phyloP scores from a whole-genome alignment of 2,329 filamentous ascomycete genomes.

The Penicillium corylophilum region DNA sequence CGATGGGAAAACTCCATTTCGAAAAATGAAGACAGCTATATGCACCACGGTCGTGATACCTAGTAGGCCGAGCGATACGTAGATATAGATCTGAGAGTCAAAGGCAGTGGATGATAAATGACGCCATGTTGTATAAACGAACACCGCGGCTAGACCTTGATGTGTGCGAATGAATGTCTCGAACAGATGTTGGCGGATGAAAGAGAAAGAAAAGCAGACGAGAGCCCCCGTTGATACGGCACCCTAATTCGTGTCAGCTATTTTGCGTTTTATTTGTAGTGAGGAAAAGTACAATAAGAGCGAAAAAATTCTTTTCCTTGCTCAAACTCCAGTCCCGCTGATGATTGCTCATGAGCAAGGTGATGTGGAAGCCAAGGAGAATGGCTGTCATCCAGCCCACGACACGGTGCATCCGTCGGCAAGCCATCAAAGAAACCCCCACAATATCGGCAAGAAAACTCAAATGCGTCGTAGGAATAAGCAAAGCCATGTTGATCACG shows the following conservation, averaged over 20 bases:
- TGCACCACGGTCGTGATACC: neutral
- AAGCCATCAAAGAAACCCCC: neutral
- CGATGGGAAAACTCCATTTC: neutral
- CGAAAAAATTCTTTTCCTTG: neutral
- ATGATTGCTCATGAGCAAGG: neutral
- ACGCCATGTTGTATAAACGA: neutral
- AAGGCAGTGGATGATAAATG: neutral
- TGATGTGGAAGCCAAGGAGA: neutral
- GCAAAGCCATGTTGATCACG: constrained; percentile 1
- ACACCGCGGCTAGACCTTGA: neutral
- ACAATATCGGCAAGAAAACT: neutral
- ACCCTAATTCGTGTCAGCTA: neutral
- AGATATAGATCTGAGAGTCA: neutral
- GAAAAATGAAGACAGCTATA: neutral
- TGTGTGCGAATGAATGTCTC: neutral
- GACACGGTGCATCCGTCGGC: neutral
- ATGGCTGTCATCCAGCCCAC: neutral
- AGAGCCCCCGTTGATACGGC: neutral
- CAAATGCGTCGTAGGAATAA: neutral
- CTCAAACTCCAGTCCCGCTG: neutral
- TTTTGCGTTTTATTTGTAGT: neutral
- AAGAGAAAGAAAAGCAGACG: neutral
- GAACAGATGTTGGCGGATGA: neutral
- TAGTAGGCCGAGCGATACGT: neutral
- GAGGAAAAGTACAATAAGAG: neutral